phyloP scores from a whole-genome alignment of 192 early-diverging fungal species.

The Entophlyctis helioformis region DNA sequence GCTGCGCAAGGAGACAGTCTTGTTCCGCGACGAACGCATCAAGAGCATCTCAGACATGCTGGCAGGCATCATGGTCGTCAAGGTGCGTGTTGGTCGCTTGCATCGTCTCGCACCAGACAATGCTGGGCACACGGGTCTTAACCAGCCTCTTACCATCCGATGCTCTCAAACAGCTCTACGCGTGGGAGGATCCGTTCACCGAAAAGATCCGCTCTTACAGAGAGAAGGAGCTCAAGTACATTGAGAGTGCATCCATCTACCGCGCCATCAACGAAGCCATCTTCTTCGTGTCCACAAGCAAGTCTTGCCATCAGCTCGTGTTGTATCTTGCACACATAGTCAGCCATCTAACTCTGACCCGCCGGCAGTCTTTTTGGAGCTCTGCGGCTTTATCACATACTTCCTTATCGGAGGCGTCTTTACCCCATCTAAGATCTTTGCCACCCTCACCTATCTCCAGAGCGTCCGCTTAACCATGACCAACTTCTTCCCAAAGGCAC shows the following conservation, averaged over 20 bases:
- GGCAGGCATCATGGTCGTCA: constrained; percentile 35
- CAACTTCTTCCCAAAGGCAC: constrained; percentile 35
- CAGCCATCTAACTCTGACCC: no score
- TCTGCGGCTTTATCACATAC: background rate
- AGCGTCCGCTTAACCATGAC: constrained; percentile 25
- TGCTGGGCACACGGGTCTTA: no score
- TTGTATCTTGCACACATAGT: no score
- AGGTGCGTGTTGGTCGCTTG: constrained; percentile 4
- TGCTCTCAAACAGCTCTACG: constrained; percentile 9
- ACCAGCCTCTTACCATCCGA: no score
- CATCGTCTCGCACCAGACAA: no score
- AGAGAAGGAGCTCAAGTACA: constrained; percentile 14
- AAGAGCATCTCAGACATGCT: constrained; percentile 29
- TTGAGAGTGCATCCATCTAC: constrained; percentile 21
- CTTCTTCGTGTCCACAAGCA: constrained; percentile 34
- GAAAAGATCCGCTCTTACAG: constrained; percentile 20
- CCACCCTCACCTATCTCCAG: constrained; percentile 22
- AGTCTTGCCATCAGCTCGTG: no score
- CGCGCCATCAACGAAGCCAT: constrained; percentile 35
- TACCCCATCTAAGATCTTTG: constrained; percentile 12
- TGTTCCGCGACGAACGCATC: constrained; percentile 29
- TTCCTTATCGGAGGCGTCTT: background rate
- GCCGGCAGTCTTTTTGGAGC: background rate
- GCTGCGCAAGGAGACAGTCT: constrained; percentile 15
- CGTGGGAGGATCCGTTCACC: constrained; percentile 35